Evolutionary conservation across 2,329 filamentous ascomycete genomes (phyloP), one percentile per base, ranked within the genome.

Genomic region (Aspergillus quadricinctus): DNA sequence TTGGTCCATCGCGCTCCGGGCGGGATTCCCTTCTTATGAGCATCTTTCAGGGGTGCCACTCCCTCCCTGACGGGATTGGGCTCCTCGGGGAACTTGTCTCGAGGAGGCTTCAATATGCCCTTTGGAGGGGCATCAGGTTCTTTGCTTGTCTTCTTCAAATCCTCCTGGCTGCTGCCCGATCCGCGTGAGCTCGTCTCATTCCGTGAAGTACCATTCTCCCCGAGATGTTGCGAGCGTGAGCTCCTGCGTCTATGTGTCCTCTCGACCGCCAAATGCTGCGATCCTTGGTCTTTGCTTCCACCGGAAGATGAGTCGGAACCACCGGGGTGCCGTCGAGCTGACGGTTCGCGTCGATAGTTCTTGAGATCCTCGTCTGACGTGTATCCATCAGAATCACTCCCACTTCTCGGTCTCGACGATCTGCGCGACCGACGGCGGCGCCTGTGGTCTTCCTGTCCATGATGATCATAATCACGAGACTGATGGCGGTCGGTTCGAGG

Each of bases 1-100:
- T 94, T 96, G 49, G 92, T 97, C 92, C 92, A 97, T 54, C 91
- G 84, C 35, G 92, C 92, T 56, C 88, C 89, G 0, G 86, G 76
- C 0, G 89, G 89, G 31, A 91, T 89, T 41, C 90, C 88, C 59
- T 87, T 85, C 54, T 73, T 75, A 72, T 88, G 86, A 50, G 90
- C 87, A 69, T 96, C 91, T 75, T 96, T 96, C 69, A 96, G 84
- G n/a, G 92, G 92, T 1, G 92, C 92, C 6, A 96, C 93, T 17
- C 92, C 93, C 72, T 97, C 93, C 21, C 92, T 84, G 37, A 95
- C 81, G 0, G 90, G 88, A 62, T 92, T 88, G 0, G 85, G 84
- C 59, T 96, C 88, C 68, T 97, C 92, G 0, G 93, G 93, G 66
- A 97, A 97, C 66, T 88, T 88, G 27, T 82, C 81, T 17, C 86